These are phyloP conservation scores for Colletotrichum eleusines DNA, from an alignment of 2,329 filamentous ascomycete genomes.

Conservation along the genomic window DNA sequence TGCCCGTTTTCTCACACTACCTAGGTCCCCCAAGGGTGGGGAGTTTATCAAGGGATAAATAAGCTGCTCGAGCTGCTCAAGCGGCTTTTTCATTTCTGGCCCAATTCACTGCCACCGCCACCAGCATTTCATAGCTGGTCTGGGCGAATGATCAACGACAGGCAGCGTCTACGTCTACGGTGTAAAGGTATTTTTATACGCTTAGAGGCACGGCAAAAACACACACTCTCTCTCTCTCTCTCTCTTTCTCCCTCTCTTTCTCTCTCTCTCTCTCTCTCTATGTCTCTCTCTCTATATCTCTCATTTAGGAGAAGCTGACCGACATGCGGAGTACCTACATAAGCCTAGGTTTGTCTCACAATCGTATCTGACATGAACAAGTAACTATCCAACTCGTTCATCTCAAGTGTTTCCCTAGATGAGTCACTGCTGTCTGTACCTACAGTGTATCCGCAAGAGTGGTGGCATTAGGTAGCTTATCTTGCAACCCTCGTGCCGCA, in stretches of 20 bases:
- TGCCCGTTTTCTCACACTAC: slow-evolving; percentile 1
- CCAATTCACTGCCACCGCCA: slow-evolving; percentile 36
- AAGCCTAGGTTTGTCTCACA: background rate
- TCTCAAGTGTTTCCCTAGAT: background rate
- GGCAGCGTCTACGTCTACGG: background rate
- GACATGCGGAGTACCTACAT: too few relatives aligned
- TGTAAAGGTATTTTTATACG: background rate
- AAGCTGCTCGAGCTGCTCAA: background rate
- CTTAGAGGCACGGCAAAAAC: too few relatives aligned
- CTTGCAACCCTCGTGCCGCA: slow-evolving; percentile 28
- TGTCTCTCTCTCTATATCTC: too few relatives aligned
- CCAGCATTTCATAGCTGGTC: slow-evolving; percentile 15
- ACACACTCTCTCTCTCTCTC: too few relatives aligned
- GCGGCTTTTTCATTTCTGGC: background rate
- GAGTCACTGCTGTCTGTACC: background rate
- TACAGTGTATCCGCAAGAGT: too few relatives aligned
- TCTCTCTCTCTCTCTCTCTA: too few relatives aligned
- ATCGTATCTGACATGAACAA: background rate
- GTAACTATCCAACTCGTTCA: slow-evolving; percentile 1
- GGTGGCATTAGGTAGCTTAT: slow-evolving; percentile 24
- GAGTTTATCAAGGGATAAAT: background rate
- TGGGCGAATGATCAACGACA: background rate
- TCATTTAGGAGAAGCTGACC: too few relatives aligned
- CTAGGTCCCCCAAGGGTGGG: slow-evolving; percentile 9
- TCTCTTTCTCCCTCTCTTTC: too few relatives aligned